phyloP scores from a whole-genome alignment of 441 rosid species.

The Gossypium aridum region DNA sequence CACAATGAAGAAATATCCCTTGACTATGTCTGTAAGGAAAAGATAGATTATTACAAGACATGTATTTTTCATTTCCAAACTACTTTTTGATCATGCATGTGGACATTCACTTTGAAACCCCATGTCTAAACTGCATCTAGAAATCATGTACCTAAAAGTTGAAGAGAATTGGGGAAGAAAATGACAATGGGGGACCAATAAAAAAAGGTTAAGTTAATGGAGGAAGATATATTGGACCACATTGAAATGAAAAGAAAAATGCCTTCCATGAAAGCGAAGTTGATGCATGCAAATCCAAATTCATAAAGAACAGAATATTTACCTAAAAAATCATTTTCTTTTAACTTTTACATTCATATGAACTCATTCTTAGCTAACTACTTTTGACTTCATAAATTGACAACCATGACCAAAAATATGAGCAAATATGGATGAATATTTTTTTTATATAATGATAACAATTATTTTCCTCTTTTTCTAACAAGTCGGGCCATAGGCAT shows the following conservation, averaged over 20 bases:
- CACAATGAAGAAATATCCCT: not conserved
- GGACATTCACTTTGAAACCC: not conserved
- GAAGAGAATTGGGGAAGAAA: not conserved
- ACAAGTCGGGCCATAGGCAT: no score
- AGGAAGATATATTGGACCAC: conserved; percentile 1
- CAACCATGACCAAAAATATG: not conserved
- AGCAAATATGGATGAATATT: not conserved
- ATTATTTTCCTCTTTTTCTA: no score
- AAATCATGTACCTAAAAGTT: not conserved
- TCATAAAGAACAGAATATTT: not conserved
- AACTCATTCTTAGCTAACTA: not conserved
- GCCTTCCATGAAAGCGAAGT: not conserved
- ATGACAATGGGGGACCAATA: not conserved
- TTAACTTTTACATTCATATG: not conserved
- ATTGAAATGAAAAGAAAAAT: not conserved
- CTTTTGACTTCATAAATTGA: not conserved
- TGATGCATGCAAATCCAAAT: not conserved
- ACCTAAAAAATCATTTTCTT: not conserved
- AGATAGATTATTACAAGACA: not conserved
- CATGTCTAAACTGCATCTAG: not conserved
- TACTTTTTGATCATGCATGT: conserved; percentile 4
- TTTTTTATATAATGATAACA: not conserved
- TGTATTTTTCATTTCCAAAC: conserved; percentile 11
- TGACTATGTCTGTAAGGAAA: not conserved
- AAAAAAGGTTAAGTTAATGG: not conserved